Evolutionary conservation across 2,329 filamentous ascomycete species (phyloP).

Genomic region (Aspergillus cejpii): DNA sequence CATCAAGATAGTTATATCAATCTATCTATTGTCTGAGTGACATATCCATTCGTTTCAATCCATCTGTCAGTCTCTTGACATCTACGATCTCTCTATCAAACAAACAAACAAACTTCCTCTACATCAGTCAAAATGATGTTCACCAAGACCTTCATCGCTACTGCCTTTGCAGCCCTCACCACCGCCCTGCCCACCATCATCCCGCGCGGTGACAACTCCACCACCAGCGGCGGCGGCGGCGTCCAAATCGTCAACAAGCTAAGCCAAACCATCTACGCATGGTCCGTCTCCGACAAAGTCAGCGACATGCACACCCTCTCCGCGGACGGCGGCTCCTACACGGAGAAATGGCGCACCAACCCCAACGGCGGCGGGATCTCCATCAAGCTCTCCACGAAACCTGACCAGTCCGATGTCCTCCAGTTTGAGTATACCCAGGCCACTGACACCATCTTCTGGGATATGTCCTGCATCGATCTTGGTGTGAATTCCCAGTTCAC

Average conservation of each 20-base stretch:
- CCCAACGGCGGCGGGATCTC: slow-evolving; percentile 38
- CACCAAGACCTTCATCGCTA: slow-evolving; percentile 31
- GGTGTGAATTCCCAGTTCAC: slow-evolving; percentile 25
- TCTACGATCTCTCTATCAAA: background rate
- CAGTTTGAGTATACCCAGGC: slow-evolving; percentile 38
- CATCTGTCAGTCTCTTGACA: slow-evolving; percentile 1
- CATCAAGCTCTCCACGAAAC: slow-evolving; percentile 36
- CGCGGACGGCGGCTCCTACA: slow-evolving; percentile 31
- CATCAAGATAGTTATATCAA: background rate
- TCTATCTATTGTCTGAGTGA: slow-evolving; percentile 5
- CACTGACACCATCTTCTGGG: slow-evolving; percentile 31
- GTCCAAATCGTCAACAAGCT: slow-evolving; percentile 39
- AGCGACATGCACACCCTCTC: slow-evolving; percentile 32
- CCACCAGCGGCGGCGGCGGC: slow-evolving; percentile 22
- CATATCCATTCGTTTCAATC: slow-evolving; percentile 3
- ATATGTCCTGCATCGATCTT: slow-evolving; percentile 34
- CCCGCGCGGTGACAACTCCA: slow-evolving; percentile 18
- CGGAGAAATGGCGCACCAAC: slow-evolving; percentile 32
- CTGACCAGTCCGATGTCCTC: slow-evolving; percentile 32
- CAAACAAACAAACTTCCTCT: slow-evolving; percentile 2
- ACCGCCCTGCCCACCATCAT: slow-evolving; percentile 28
- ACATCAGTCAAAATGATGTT: slow-evolving; percentile 31
- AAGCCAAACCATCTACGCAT: slow-evolving; percentile 33
- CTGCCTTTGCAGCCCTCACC: slow-evolving; percentile 29
- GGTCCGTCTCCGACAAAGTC: slow-evolving; percentile 34